Conservation (phyloP, 441 rosid genomes). For the Pelargonium cotyledonis region DNA sequence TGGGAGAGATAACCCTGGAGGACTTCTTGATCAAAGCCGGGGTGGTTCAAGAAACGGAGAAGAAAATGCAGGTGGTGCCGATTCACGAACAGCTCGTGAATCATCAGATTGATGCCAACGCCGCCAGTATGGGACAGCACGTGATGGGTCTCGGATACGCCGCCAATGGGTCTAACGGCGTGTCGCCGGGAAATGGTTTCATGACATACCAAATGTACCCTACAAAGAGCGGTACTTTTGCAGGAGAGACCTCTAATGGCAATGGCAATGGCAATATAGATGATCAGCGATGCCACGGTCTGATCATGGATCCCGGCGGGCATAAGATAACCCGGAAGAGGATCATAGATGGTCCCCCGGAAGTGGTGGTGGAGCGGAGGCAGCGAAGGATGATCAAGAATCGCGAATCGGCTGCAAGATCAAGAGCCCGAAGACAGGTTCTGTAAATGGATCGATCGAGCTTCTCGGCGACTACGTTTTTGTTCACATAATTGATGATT, state of each 20-base stretch:
- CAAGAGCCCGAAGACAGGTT: constrained; percentile 94
- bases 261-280: constrained; percentile 19
- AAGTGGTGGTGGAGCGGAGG: constrained; percentile 67
- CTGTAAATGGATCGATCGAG: neutral
- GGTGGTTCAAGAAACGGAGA: constrained; percentile 40
- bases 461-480: no score
- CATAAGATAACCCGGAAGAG: constrained; percentile 40
- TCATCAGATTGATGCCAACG: neutral
- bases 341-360: constrained; percentile 56
- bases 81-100: constrained; percentile 3
- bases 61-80: constrained; percentile 13
- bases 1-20: constrained; percentile 57
- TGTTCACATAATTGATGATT: no score
- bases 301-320: constrained; percentile 27
- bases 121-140: constrained; percentile 20
- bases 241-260: constrained; percentile 34
- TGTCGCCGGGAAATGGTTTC: constrained; percentile 27
- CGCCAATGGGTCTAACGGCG: constrained; percentile 9
- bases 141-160: constrained; percentile 27
- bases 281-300: constrained; percentile 17
- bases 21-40: constrained; percentile 62
- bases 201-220: constrained; percentile 28
- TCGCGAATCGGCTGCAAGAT: constrained; percentile 84
- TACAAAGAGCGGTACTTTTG: constrained; percentile 21
- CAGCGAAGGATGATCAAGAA: constrained; percentile 90